phyloP scores from a whole-genome alignment of 495 filamentous ascomycete species.

The Amniculicola lignicola region DNA sequence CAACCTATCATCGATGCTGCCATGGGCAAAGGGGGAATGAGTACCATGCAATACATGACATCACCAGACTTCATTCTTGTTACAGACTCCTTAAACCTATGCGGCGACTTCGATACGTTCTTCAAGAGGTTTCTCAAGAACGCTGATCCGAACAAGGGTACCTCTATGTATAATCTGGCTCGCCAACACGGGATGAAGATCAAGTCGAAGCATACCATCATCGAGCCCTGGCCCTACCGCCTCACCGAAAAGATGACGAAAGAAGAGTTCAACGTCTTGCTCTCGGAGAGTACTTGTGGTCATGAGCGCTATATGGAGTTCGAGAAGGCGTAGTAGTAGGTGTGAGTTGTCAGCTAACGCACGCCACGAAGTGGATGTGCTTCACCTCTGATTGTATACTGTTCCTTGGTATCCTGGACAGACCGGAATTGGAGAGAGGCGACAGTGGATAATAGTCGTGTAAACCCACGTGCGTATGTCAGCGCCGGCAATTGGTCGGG shows the following conservation, averaged over 20 bases:
- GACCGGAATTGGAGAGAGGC: too few species aligned
- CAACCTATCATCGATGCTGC: background rate
- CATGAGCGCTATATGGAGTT: conserved; percentile 32
- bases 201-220: conserved; percentile 21
- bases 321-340: conserved; percentile 1
- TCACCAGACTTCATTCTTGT: too few species aligned
- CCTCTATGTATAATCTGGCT: background rate
- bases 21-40: background rate
- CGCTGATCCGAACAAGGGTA: background rate
- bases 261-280: conserved; percentile 19
- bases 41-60: background rate
- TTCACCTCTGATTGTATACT: too few species aligned
- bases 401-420: too few species aligned
- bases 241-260: background rate
- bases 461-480: too few species aligned
- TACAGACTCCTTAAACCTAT: background rate
- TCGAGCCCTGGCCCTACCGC: conserved; percentile 27
- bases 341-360: background rate
- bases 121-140: background rate
- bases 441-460: too few species aligned
- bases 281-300: background rate
- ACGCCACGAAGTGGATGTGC: background rate
- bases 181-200: conserved; percentile 1
- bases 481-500: too few species aligned
- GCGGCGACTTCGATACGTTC: background rate